Evolutionary conservation across 2,329 filamentous ascomycete genomes (phyloP).

Genomic region (Clonostachys byssicola): DNA sequence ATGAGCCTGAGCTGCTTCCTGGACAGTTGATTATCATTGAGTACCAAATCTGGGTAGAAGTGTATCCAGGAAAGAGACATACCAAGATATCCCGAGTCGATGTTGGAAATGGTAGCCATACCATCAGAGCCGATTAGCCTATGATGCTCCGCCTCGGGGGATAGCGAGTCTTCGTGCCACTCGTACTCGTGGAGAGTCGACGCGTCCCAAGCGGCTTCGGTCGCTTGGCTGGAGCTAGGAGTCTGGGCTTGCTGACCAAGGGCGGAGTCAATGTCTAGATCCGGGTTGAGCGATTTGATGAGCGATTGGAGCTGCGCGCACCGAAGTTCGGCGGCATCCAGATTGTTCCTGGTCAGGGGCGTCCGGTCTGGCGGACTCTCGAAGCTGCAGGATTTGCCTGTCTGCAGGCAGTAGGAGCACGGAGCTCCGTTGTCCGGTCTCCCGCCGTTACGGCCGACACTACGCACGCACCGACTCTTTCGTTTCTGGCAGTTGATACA

Average conservation of each 20-base stretch:
- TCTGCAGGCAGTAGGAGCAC: neutral
- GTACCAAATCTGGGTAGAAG: neutral
- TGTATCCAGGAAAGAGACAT: neutral
- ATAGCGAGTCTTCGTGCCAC: neutral
- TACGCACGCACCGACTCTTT: neutral
- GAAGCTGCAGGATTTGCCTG: slow-evolving; percentile 22
- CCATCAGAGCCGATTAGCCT: neutral
- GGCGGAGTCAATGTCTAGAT: neutral
- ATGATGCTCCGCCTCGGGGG: neutral
- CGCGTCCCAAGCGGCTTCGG: neutral
- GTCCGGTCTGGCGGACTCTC: slow-evolving; percentile 23
- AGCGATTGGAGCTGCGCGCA: neutral
- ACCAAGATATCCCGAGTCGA: neutral
- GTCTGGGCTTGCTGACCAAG: neutral
- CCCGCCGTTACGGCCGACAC: neutral
- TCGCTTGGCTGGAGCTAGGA: neutral
- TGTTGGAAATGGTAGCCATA: neutral
- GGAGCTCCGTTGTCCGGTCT: neutral
- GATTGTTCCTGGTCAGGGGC: slow-evolving; percentile 25
- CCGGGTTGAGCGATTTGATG: neutral
- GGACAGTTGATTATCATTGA: neutral
- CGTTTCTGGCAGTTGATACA: neutral
- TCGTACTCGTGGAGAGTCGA: neutral
- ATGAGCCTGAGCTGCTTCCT: neutral
- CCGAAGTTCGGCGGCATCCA: slow-evolving; percentile 19